phyloP scores from a whole-genome alignment of 2,329 filamentous ascomycete genomes.

The Metarhizium robertsii region DNA sequence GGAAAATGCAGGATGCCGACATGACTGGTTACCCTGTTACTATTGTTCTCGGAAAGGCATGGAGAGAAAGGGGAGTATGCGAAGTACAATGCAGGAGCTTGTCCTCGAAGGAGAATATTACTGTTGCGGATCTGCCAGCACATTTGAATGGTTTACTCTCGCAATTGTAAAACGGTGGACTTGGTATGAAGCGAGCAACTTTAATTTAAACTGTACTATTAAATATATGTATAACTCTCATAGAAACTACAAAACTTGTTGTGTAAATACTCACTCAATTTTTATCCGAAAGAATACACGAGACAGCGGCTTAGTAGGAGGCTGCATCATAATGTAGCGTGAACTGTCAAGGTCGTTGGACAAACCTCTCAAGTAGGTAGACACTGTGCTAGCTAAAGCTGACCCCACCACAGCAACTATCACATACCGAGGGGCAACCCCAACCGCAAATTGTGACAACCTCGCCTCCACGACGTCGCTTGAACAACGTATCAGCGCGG shows the following conservation, averaged over 20 bases:
- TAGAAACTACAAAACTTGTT: not conserved
- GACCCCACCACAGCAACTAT: not conserved
- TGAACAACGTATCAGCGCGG: not conserved
- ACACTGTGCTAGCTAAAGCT: not conserved
- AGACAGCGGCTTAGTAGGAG: not conserved
- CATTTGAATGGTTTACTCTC: conserved; percentile 38
- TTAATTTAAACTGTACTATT: not conserved
- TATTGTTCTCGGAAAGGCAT: conserved; percentile 66
- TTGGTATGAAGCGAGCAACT: not conserved
- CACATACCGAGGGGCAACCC: not conserved
- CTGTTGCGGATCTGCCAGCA: conserved; percentile 30
- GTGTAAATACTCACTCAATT: not conserved
- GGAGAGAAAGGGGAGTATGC: conserved; percentile 47
- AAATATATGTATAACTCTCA: not conserved
- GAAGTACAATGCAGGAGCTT: conserved; percentile 74
- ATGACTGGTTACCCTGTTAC: conserved; percentile 79
- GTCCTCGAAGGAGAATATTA: conserved; percentile 49
- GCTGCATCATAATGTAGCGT: not conserved
- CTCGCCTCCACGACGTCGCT: not conserved
- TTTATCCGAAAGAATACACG: not conserved
- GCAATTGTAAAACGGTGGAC: conserved; percentile 31
- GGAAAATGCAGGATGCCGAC: conserved; percentile 89
- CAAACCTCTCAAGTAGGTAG: not conserved
- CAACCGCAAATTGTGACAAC: not conserved
- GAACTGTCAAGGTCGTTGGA: not conserved